Percentiles rank a stretch among this genome's conserved stretches.
phyloP scores from a whole-genome alignment of 108 stramenopile species.

The Nitzschia putrida region DNA sequence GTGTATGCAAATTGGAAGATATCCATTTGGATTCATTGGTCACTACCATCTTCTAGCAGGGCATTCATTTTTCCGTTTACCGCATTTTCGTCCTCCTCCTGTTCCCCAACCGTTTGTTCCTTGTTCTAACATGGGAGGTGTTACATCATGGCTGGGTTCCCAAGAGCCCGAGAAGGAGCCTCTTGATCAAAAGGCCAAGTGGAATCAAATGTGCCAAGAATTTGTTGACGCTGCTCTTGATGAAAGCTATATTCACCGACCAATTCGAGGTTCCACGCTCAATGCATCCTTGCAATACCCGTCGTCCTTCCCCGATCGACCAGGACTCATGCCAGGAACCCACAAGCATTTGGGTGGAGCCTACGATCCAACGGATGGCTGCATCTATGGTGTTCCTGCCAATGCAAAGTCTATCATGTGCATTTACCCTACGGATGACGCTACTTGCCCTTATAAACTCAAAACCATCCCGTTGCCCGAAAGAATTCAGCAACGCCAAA shows the following conservation, averaged over 20 bases:
- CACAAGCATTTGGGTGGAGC: slow-evolving; percentile 85
- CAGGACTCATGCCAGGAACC: slow-evolving; percentile 50
- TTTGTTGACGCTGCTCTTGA: slow-evolving; percentile 37
- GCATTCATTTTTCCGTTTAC: too few relatives aligned
- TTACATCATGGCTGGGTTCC: too few relatives aligned
- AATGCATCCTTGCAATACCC: slow-evolving; percentile 44
- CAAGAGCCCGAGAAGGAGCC: too few relatives aligned
- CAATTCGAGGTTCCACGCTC: slow-evolving; percentile 45
- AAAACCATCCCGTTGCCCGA: slow-evolving; percentile 62
- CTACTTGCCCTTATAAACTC: slow-evolving; percentile 39
- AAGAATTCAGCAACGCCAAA: slow-evolving; percentile 43
- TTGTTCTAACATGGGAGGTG: too few relatives aligned
- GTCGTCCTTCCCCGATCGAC: slow-evolving; percentile 30
- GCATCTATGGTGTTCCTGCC: slow-evolving; percentile 79
- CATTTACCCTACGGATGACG: slow-evolving; percentile 40
- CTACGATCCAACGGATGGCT: slow-evolving; percentile 63
- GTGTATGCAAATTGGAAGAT: too few relatives aligned
- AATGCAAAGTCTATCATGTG: slow-evolving; percentile 61
- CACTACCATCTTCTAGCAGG: too few relatives aligned
- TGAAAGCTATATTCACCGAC: slow-evolving; percentile 39
- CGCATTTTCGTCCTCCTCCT: too few relatives aligned
- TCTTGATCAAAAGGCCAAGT: slow-evolving; percentile 27
- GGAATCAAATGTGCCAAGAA: slow-evolving; percentile 29
- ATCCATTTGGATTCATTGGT: too few relatives aligned
- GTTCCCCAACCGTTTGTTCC: too few relatives aligned